Base-by-base conservation (phyloP, 2,329 filamentous ascomycete genomes). In the Lasiodiplodia gonubiensis region DNA sequence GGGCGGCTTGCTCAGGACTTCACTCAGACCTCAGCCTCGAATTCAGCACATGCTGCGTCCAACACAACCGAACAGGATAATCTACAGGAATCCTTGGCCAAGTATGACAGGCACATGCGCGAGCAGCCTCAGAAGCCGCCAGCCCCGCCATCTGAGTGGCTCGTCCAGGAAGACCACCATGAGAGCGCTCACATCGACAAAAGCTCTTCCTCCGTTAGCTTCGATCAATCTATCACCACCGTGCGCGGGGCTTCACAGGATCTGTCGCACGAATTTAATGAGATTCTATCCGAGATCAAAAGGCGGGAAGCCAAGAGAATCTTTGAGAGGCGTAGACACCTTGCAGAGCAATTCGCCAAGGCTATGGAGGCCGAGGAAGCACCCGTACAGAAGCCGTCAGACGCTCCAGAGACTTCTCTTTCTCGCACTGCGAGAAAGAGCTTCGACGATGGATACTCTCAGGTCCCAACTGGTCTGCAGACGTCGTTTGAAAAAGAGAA, bases 121-220 rank as follows among this genome's bases (percentile, higher is more conserved):
- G 25, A 53, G 4, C 61, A 64, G 30, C 65, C 65, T 37, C 42
- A 52, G 11, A 55, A 46, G 37, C 49, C 66, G 12, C 51, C 59
- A 18, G 39, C 66, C 18, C 59, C 66, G 4, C 37, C 52, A 21
- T 55, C 51, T 14, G 64, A 66, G 33, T 66, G 64, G 64, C 35
- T 66, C 10, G 64, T 66, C 4, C 64, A 66, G 42, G 64, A 66
- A 10, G 49, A 46, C 12, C 49, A 54, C 49, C n/a, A 49, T 6
- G 10, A 18, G 14, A 54, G 33, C 30, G 12, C 55, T 23, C n/a
- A 82, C 64, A 71, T 82, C 21, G 80, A 83, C 57, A n/a, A n/a
- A n/a, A n/a, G n/a, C n/a, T n/a, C n/a, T n/a, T n/a, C n/a, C n/a
- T n/a, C n/a, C n/a, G n/a, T n/a, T n/a, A n/a, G n/a, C n/a, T n/a